Evolutionary conservation across 495 filamentous ascomycete genomes (phyloP), one percentile per base, ranked within the genome.

Genomic region (Trichoderma gamsii): DNA sequence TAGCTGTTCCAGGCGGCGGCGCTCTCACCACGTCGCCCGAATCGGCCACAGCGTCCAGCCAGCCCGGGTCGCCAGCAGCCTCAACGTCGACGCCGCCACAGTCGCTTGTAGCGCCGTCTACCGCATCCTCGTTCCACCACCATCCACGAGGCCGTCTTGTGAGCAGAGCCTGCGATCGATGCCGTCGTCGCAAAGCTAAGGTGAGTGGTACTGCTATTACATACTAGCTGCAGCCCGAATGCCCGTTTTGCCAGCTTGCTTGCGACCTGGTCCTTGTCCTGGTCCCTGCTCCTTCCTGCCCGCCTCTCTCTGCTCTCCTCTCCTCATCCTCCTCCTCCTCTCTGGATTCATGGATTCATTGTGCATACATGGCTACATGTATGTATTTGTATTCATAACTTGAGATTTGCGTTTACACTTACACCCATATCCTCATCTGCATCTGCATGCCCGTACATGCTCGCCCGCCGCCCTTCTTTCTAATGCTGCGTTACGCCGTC

Each of bases 91-190:
- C 56, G 56, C 56, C 56, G 56, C 56, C 56, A 9, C 56, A 61
- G 25, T 52, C 56, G 29, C 56, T 32, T 0, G 25, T 4, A 32
- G 23, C 56, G 27, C 44, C 44, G n/a, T n/a, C 44, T 16, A 25
- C 56, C 13, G 56, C 56, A 61, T 13, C 56, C 25, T 61, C 56
- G 56, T 61, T 61, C 56, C 56, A 61, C 23, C 56, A 61, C 56
- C 56, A 61, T 32, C 56, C 56, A 21, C 32, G 63, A 32, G 41
- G 63, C 8, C 63, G 35, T 23, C 63, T 65, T 32, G 41, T 41
- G 35, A 65, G 35, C 63, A 65, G 63, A 44, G 63, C 63, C 32
- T 65, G 63, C 35, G 63, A 65, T 43, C 35, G 63, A n/a, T 65
- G 63, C 63, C 63, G 63, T 21, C 63, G 63, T 12, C 21, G 63